A percentile compares a stretch with the other conserved stretches of the same genome.
These are phyloP conservation scores for Saturnispora halmiae DNA, from an alignment of 805 yeast species.

Conservation along the genomic window DNA sequence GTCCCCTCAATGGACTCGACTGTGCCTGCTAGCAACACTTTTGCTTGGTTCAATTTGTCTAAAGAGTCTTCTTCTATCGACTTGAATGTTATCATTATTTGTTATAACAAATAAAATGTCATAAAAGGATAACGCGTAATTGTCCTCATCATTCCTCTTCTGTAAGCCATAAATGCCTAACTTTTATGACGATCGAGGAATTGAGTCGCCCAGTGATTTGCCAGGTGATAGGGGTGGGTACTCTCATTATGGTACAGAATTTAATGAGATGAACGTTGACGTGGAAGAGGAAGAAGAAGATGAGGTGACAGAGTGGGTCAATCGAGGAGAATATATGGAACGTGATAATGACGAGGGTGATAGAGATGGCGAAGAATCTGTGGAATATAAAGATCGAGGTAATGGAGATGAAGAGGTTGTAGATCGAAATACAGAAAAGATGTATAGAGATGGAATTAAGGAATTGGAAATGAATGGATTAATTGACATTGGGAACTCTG, in stretches of 20 bases:
- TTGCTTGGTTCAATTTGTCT: slow-evolving; percentile 39
- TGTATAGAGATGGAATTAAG: slow-evolving; percentile 35
- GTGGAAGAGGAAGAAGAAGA: background rate
- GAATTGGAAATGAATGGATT: slow-evolving; percentile 51
- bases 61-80: slow-evolving; percentile 34
- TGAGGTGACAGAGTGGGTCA: slow-evolving; percentile 1
- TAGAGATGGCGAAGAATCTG: background rate
- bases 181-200: background rate
- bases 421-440: slow-evolving; percentile 7
- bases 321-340: background rate
- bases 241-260: background rate
- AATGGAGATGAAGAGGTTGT: background rate
- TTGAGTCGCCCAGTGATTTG: background rate
- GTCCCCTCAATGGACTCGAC: slow-evolving; percentile 32
- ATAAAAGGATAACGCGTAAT: too few species aligned
- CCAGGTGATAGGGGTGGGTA: background rate
- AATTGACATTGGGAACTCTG: slow-evolving; percentile 70
- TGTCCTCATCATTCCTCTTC: background rate
- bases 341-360: background rate
- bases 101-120: too few species aligned
- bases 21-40: slow-evolving; percentile 43
- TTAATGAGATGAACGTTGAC: background rate
- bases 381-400: background rate
- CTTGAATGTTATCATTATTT: slow-evolving; percentile 26
- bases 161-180: slow-evolving; percentile 1